Conservation (phyloP, 768 basidiomycete genomes). For the Mycena crocata region DNA sequence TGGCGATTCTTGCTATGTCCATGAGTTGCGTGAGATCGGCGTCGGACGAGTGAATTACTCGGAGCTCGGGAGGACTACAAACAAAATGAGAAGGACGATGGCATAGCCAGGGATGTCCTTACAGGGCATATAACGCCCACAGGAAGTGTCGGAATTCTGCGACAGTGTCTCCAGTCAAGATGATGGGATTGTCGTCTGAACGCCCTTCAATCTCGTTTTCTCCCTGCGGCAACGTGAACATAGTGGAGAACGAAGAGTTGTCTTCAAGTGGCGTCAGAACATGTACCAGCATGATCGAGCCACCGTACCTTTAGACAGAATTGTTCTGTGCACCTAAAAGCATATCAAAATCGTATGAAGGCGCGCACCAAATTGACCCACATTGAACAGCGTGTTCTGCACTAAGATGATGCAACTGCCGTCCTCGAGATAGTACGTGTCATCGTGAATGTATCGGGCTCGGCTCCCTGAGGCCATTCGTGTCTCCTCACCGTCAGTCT, state of each 20-base stretch:
- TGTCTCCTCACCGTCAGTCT: conserved; percentile 8
- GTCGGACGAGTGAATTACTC: conserved; percentile 56
- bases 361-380: conserved; percentile 42
- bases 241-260: conserved; percentile 69
- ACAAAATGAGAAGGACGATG: conserved; percentile 58
- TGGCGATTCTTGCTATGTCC: conserved; percentile 73
- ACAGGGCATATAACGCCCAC: conserved; percentile 84
- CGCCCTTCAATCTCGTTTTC: conserved; percentile 62
- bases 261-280: conserved; percentile 37
- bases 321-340: conserved; percentile 66
- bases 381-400: conserved; percentile 76
- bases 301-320: conserved; percentile 60
- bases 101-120: conserved; percentile 43
- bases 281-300: background rate
- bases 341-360: conserved; percentile 14
- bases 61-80: conserved; percentile 71
- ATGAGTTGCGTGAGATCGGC: conserved; percentile 67
- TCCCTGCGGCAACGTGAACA: conserved; percentile 78
- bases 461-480: conserved; percentile 10
- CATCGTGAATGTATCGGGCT: conserved; percentile 51
- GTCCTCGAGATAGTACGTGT: conserved; percentile 72
- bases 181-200: conserved; percentile 74
- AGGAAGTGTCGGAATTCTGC: conserved; percentile 79
- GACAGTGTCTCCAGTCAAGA: conserved; percentile 70
- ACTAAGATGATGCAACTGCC: conserved; percentile 77